Percentiles rank a stretch among this genome's conserved stretches.
These are phyloP conservation scores for Penicillium lagena DNA, from an alignment of 495 filamentous ascomycete species.

Conservation along the genomic window DNA sequence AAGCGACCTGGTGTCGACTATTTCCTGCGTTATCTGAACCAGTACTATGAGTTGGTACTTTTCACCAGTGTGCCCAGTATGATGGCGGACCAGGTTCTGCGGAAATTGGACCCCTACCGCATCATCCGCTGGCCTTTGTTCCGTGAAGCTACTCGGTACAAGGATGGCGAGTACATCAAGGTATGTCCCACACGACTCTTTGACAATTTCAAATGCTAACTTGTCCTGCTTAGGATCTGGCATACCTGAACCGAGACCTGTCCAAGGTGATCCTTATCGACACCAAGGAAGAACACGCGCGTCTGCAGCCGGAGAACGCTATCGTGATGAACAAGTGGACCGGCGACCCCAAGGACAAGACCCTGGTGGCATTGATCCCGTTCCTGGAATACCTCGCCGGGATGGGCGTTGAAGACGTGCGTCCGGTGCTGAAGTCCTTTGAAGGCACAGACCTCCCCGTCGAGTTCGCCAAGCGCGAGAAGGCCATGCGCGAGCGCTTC, in stretches of 20 bases:
- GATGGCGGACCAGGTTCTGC: conserved; percentile 78
- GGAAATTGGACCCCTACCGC: conserved; percentile 92
- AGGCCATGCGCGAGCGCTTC: conserved; percentile 71
- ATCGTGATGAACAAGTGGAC: conserved; percentile 87
- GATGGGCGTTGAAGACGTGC: conserved; percentile 84
- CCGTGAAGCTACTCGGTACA: conserved; percentile 89
- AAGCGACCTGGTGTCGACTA: conserved; percentile 96
- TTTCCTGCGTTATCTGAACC: conserved; percentile 90
- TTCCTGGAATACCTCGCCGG: conserved; percentile 94
- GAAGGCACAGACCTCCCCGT: conserved; percentile 76
- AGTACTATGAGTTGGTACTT: conserved; percentile 95
- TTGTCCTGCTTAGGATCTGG: conserved; percentile 61
- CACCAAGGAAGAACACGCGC: conserved; percentile 71
- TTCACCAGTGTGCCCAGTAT: conserved; percentile 82
- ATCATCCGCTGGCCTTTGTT: conserved; percentile 95
- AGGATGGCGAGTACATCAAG: conserved; percentile 94
- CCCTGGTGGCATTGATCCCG: conserved; percentile 80
- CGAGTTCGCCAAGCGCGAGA: conserved; percentile 87
- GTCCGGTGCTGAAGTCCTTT: conserved; percentile 80
- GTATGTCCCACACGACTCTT: conserved; percentile 37
- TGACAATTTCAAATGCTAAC: no score
- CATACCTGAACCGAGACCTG: conserved; percentile 90
- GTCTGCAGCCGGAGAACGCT: conserved; percentile 86
- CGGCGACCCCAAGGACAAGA: conserved; percentile 73
- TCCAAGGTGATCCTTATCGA: conserved; percentile 93